Evolutionary conservation across 306 rosid genomes (phyloP).

Genomic region (Dalbergia cochinchinensis): DNA sequence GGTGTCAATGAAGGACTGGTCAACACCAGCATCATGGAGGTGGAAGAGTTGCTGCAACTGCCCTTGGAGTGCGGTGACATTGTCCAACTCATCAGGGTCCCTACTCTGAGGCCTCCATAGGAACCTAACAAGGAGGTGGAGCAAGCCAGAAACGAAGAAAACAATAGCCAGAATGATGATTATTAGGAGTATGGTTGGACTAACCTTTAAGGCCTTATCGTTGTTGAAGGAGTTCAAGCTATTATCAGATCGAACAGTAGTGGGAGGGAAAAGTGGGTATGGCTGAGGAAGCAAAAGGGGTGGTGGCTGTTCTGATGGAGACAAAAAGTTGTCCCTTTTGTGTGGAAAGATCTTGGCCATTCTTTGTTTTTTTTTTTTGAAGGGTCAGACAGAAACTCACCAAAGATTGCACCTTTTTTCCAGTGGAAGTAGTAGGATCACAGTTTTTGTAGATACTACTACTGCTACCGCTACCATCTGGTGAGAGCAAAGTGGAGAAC

Average conservation of each 20-base stretch:
- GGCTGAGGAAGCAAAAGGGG: conserved; percentile 48
- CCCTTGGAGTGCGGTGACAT: conserved; percentile 87
- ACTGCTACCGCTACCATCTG: not conserved
- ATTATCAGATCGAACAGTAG: conserved; percentile 52
- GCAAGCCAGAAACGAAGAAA: conserved; percentile 92
- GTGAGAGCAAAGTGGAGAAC: conserved; percentile 25
- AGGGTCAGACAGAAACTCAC: conserved; percentile 43
- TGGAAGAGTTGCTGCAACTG: conserved; percentile 94
- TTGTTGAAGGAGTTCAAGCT: conserved; percentile 55
- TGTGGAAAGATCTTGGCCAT: conserved; percentile 51
- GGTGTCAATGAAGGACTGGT: conserved; percentile 88
- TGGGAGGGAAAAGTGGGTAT: conserved; percentile 47
- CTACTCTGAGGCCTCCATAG: conserved; percentile 69
- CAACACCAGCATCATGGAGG: conserved; percentile 97
- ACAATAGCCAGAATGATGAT: conserved; percentile 83
- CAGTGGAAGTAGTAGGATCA: conserved; percentile 30
- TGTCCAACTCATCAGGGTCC: conserved; percentile 71
- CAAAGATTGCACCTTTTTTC: conserved; percentile 54
- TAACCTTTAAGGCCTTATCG: conserved; percentile 60
- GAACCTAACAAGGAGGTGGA: conserved; percentile 88
- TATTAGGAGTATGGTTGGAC: conserved; percentile 78
- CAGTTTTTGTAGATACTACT: not conserved
- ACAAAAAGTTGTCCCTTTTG: conserved; percentile 43
- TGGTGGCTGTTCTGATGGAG: conserved; percentile 59
- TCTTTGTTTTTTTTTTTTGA: conserved; percentile 30